phyloP scores from a whole-genome alignment of 2,329 filamentous ascomycete genomes.

The Fusarium sp. region DNA sequence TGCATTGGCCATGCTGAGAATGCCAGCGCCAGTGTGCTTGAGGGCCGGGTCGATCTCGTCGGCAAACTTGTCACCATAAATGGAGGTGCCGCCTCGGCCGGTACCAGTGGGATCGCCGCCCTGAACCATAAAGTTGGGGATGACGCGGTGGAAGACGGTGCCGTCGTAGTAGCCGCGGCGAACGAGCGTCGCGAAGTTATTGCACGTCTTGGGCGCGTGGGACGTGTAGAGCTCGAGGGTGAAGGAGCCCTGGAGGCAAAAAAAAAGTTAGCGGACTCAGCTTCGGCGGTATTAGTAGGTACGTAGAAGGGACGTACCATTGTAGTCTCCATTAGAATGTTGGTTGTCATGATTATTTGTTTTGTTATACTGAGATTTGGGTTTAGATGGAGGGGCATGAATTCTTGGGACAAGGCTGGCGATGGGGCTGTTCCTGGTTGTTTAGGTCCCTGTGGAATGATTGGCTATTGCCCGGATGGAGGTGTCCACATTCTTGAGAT shows the following conservation, averaged over 20 bases:
- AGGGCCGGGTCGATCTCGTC: slow-evolving; percentile 83
- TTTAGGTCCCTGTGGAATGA: slow-evolving; percentile 9
- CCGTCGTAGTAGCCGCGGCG: slow-evolving; percentile 86
- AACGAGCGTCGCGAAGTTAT: slow-evolving; percentile 84
- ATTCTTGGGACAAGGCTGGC: slow-evolving; percentile 13
- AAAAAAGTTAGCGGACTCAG: neutral
- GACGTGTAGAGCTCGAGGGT: slow-evolving; percentile 86
- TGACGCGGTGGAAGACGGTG: slow-evolving; percentile 91
- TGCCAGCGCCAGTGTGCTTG: slow-evolving; percentile 90
- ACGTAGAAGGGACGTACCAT: slow-evolving; percentile 66
- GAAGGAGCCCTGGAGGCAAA: slow-evolving; percentile 71
- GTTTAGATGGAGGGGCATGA: slow-evolving; percentile 30
- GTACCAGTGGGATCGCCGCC: slow-evolving; percentile 94
- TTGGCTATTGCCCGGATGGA: slow-evolving; percentile 7
- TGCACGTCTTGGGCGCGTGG: slow-evolving; percentile 89
- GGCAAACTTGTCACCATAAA: slow-evolving; percentile 92
- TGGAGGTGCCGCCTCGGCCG: slow-evolving; percentile 84
- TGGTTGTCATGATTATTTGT: slow-evolving; percentile 72
- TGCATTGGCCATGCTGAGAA: slow-evolving; percentile 96
- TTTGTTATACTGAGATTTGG: neutral
- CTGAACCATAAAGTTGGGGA: slow-evolving; percentile 96
- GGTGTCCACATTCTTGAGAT: neutral
- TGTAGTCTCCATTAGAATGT: slow-evolving; percentile 81
- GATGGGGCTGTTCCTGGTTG: slow-evolving; percentile 9
- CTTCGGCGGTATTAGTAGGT: neutral